Evolutionary conservation across 1,139 yeast species (phyloP).

Genomic region (Nakaseomyces kungkrabaensis): DNA sequence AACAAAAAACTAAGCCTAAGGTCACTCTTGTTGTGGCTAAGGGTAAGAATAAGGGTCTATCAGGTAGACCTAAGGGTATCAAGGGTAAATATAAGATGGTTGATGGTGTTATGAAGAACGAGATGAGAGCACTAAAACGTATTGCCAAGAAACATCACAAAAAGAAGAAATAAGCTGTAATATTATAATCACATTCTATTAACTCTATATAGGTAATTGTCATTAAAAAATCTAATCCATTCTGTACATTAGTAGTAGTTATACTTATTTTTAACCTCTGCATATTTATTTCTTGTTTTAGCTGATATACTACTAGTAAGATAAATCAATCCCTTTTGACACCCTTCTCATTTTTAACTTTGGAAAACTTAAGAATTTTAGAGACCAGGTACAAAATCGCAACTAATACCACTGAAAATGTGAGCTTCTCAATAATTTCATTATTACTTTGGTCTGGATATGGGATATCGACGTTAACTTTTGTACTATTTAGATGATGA

Average conservation of each 20-base stretch:
- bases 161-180: conserved; percentile 14
- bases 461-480: conserved; percentile 30
- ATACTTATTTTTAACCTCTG: background rate
- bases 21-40: conserved; percentile 85
- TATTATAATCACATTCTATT: background rate
- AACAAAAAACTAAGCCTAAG: conserved; percentile 67
- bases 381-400: background rate
- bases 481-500: conserved; percentile 25
- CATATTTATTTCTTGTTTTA: background rate
- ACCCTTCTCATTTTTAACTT: background rate
- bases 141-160: conserved; percentile 74
- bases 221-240: background rate
- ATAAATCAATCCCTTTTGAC: background rate
- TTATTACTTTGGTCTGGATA: conserved; percentile 28
- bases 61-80: conserved; percentile 95
- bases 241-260: background rate
- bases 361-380: background rate
- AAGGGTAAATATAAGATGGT: conserved; percentile 99
- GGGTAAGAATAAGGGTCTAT: conserved; percentile 73
- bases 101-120: conserved; percentile 96
- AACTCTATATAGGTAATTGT: background rate
- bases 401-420: conserved; percentile 16
- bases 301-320: background rate
- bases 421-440: conserved; percentile 25
- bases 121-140: conserved; percentile 84